Evolutionary conservation across 805 yeast genomes (phyloP), one percentile per base, ranked within the genome.

Genomic region (Pichia eremophila): DNA sequence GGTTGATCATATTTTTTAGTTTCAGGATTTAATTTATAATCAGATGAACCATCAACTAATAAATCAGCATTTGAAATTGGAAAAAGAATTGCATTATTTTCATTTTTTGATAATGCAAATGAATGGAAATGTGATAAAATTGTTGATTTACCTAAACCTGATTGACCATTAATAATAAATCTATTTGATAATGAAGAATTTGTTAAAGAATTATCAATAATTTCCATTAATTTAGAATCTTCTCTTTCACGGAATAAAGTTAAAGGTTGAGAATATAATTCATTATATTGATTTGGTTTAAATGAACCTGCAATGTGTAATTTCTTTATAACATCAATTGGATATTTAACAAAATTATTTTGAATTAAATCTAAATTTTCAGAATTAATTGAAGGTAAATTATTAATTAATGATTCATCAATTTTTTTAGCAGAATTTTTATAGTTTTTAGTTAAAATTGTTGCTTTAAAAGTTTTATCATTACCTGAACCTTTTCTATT

Each of bases 91-190:
- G 74, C 51, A 11, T 46, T 41, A 14, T 43, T 41, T 9, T 41
- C 40, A 12, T 56, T 64, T 17, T 69, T 63, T 32, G 65, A 60
- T 34, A 70, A 57, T 10, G 66, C 60, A 42, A 85, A 63, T 0
- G 83, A 78, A 40, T 83, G 83, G 2, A 81, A 70, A 63, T 89
- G 96, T 0, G 90, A 64, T 42, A 89, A 57, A 37, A 82, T 58
- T 0, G 87, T 77, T 4, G 91, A 77, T 68, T 89, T 90, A 8
- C 97, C 97, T 11, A 77, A 72, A 43, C 96, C 96, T 40, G 76
- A 66, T 47, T 75, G 81, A 40, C 95, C 95, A 19, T 76, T 61
- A n/a, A 87, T 51, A 31, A 81, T 68, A 31, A 74, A 56, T 55
- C 83, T 72, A 58, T 79, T 83, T 12, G 64, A 53, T 14, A 55